Conservation (phyloP, 176 grass and related monocot genomes). For the Avena insularis region DNA sequence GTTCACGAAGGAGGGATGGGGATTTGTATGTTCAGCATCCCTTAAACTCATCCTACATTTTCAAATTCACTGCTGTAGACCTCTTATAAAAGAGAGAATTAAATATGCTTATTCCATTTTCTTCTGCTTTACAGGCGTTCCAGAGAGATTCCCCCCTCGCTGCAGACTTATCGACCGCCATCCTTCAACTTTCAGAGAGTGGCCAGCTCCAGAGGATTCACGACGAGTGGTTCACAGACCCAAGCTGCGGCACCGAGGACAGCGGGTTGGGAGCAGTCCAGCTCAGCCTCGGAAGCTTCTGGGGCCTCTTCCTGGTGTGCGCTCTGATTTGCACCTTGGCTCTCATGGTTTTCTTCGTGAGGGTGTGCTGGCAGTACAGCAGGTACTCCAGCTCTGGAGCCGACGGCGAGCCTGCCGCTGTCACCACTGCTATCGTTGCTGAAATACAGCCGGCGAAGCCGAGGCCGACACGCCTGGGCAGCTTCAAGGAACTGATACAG, state of each 20-base stretch:
- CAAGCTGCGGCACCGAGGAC: constrained; percentile 57
- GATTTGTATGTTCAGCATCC: constrained; percentile 74
- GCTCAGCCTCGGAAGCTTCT: constrained; percentile 77
- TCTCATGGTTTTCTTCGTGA: constrained; percentile 57
- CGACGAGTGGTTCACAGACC: constrained; percentile 60
- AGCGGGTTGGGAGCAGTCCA: constrained; percentile 50
- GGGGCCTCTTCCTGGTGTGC: constrained; percentile 82
- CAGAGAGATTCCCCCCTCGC: constrained; percentile 89
- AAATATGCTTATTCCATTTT: constrained; percentile 21
- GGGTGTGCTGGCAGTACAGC: constrained; percentile 60
- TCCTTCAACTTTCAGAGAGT: constrained; percentile 86
- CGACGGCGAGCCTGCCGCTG: not conserved
- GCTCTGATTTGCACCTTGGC: constrained; percentile 60
- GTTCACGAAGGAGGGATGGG: constrained; percentile 92
- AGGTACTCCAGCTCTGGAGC: constrained; percentile 44
- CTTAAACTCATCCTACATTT: not conserved
- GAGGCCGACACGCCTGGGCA: constrained; percentile 41
- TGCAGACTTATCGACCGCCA: constrained; percentile 79
- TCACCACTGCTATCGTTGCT: not conserved
- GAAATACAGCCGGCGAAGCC: constrained; percentile 16
- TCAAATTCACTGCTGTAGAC: not conserved
- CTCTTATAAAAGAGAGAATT: not conserved
- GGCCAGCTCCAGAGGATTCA: constrained; percentile 87
- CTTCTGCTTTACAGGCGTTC: constrained; percentile 65
- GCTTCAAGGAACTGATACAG: constrained; percentile 64